These are phyloP conservation scores for Globisporangium recalcitrans DNA, from an alignment of 352 stramenopile species.

Conservation along the genomic window DNA sequence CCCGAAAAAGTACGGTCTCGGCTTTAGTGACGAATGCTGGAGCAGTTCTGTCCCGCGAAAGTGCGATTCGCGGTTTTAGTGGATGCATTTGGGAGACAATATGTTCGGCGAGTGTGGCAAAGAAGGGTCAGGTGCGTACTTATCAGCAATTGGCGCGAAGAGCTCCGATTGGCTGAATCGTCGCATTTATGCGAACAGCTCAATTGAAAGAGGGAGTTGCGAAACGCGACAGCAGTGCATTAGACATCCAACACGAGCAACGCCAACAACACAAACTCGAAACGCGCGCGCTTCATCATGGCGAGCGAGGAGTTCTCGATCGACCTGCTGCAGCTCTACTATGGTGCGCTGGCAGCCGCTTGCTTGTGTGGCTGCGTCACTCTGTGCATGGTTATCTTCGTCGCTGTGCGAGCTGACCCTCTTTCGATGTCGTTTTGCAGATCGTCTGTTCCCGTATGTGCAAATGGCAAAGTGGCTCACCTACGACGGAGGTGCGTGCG, in stretches of 20 bases:
- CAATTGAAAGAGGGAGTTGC: background rate
- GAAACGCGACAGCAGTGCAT: too few species aligned
- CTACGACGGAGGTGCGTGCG: conserved; percentile 62
- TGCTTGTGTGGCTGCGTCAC: too few species aligned
- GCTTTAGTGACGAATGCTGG: background rate
- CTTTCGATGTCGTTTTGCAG: conserved; percentile 18
- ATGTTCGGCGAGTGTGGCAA: background rate
- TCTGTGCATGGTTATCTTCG: background rate
- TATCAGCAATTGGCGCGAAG: background rate
- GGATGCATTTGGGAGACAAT: background rate
- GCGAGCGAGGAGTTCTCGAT: conserved; percentile 73
- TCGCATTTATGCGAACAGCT: background rate
- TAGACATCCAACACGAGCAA: too few species aligned
- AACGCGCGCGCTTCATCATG: conserved; percentile 28
- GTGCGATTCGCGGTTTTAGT: conserved; percentile 5
- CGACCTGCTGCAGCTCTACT: conserved; percentile 85
- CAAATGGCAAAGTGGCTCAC: conserved; percentile 81
- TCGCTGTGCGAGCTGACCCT: background rate
- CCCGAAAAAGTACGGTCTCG: background rate
- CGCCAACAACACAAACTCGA: background rate
- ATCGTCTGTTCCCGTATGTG: conserved; percentile 84
- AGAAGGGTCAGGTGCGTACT: background rate
- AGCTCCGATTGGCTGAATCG: background rate
- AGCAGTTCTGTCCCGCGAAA: conserved; percentile 4
- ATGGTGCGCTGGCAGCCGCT: conserved; percentile 35